Base-by-base conservation (phyloP, 495 filamentous ascomycete species). In the Xylaria acuta region DNA sequence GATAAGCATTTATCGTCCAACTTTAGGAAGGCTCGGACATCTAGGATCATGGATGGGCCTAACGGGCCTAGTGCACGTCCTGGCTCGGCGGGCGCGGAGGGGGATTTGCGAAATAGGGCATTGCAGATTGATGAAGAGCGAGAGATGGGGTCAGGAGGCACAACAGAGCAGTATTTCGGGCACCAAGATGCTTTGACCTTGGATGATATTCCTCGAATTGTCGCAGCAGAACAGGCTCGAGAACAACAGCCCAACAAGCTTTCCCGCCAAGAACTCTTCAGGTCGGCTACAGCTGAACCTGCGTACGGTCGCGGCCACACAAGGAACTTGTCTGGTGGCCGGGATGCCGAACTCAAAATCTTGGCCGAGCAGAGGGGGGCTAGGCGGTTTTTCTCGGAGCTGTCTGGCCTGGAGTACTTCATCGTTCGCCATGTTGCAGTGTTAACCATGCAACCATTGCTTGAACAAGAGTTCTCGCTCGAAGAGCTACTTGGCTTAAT, bases 131-230 rank as follows among this genome's bases (percentile, higher is more conserved):
- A 97, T 0, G 93, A 97, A 78, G 95, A 97, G 76, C 89, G 89
- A 51, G 93, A 95, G 73, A 86, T 84, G 45, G 91, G 90, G 71
- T 89, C 90, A 36, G 92, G 95, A 51, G 85, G 87, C n/a, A 87
- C 88, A 30, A 90, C 89, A 32, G 91, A 94, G 67, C 84, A 94
- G 72, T 93, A 93, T 59, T 93, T 99, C 74, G 93, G 93, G n/a
- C 89, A 93, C 74, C 92, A 95, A 70, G 94, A 98, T 84, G 93
- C 93, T 18, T 85, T 98, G 43, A 97, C 94, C 6, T 84, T 99
- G 69, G 96, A 98, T 80, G 96, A 99, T 78, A 98, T 99, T 72
- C 95, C 96, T n/a, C 88, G 95, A 72, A 97, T 99, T 73, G 93
- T 98, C 54, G 96, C 96, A 3, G 93, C 95, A 11, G 94, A 98